Conservation (phyloP, 805 yeast genomes). For the Lachancea sp. region DNA sequence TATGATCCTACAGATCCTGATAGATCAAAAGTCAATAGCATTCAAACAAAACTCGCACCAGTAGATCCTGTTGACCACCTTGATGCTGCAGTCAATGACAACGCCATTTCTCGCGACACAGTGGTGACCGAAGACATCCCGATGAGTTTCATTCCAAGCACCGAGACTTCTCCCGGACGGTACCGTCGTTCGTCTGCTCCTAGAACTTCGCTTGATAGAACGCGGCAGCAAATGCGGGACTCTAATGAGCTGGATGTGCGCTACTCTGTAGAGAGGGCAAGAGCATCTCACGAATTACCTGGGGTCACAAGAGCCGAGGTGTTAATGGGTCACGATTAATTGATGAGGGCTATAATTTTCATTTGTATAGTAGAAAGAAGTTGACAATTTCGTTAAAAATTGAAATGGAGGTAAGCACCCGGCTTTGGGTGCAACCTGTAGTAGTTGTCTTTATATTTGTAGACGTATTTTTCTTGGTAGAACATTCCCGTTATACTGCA, state of each 20-base stretch:
- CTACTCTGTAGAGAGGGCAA: slow-evolving; percentile 36
- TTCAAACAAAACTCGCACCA: slow-evolving; percentile 29
- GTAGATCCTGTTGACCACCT: slow-evolving; percentile 21
- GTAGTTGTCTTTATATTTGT: too few species aligned
- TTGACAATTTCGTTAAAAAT: too few species aligned
- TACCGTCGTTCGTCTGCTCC: slow-evolving; percentile 10
- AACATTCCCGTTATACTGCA: too few species aligned
- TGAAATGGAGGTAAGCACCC: too few species aligned
- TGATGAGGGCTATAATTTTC: background rate
- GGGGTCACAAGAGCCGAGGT: slow-evolving; percentile 36
- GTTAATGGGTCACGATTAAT: slow-evolving; percentile 22
- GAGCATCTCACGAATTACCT: slow-evolving; percentile 37
- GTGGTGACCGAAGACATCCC: slow-evolving; percentile 37
- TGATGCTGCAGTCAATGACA: slow-evolving; percentile 8
- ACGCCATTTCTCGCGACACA: slow-evolving; percentile 23
- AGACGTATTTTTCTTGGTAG: too few species aligned
- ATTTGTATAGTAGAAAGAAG: background rate
- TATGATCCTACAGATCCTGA: slow-evolving; percentile 81
- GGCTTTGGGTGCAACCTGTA: too few species aligned
- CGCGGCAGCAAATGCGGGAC: slow-evolving; percentile 34
- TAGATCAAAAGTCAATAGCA: slow-evolving; percentile 46
- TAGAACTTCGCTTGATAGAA: slow-evolving; percentile 36
- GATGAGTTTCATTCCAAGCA: slow-evolving; percentile 23
- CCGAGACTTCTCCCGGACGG: slow-evolving; percentile 6
- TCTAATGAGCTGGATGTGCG: slow-evolving; percentile 34